phyloP scores from a whole-genome alignment of 768 basidiomycete species.

The Leccinum disarticulatum region DNA sequence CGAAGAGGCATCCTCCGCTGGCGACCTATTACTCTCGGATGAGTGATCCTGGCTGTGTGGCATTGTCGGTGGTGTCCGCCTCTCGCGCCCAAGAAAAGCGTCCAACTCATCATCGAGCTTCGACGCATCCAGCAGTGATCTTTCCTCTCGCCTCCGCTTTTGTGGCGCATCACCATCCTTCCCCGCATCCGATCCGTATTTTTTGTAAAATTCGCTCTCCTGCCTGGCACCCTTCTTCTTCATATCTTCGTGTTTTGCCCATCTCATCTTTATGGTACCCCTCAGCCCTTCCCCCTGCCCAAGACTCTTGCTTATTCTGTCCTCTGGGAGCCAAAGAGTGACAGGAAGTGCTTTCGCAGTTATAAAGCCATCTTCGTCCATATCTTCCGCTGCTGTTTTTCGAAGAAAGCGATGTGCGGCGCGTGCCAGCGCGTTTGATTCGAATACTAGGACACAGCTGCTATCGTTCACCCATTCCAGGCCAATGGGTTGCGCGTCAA shows the following conservation, averaged over 20 bases:
- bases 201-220: slow-evolving; percentile 77
- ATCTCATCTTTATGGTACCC: slow-evolving; percentile 69
- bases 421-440: slow-evolving; percentile 52
- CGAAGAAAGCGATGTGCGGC: slow-evolving; percentile 50
- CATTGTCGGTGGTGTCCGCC: slow-evolving; percentile 52
- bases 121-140: slow-evolving; percentile 35
- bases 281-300: slow-evolving; percentile 69
- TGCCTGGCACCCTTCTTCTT: slow-evolving; percentile 75
- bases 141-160: slow-evolving; percentile 40
- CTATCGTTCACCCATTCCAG: slow-evolving; percentile 87
- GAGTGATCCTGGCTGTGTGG: slow-evolving; percentile 66
- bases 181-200: slow-evolving; percentile 65
- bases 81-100: slow-evolving; percentile 56
- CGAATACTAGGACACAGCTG: slow-evolving; percentile 78
- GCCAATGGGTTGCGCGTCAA: slow-evolving; percentile 69
- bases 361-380: slow-evolving; percentile 55
- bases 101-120: slow-evolving; percentile 70
- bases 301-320: slow-evolving; percentile 69
- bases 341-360: slow-evolving; percentile 70
- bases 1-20: slow-evolving; percentile 55
- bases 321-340: slow-evolving; percentile 76
- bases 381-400: slow-evolving; percentile 49
- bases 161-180: slow-evolving; percentile 48
- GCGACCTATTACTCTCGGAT: slow-evolving; percentile 44
- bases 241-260: slow-evolving; percentile 69